Percentiles rank a stretch among this genome's conserved stretches.
Evolutionary conservation across 2,329 filamentous ascomycete genomes (phyloP).

Genomic region (Hirsutella rhossiliensis): DNA sequence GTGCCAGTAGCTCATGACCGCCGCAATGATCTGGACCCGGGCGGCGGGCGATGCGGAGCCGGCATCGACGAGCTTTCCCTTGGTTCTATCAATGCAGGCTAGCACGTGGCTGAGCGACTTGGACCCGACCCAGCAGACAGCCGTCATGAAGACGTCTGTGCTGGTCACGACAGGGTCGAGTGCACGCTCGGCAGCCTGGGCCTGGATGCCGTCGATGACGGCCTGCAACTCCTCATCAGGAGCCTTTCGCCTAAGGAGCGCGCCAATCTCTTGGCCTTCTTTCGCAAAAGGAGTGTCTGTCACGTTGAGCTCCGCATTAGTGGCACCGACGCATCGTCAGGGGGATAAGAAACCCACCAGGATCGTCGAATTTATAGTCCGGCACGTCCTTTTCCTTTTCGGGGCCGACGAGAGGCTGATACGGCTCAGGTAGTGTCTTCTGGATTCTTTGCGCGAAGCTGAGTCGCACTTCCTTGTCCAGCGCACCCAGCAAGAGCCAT

Average conservation of each 20-base stretch:
- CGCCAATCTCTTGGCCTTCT: conserved; percentile 73
- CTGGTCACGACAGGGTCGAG: conserved; percentile 75
- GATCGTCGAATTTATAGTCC: conserved; percentile 78
- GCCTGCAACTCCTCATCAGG: conserved; percentile 77
- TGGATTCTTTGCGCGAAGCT: conserved; percentile 95
- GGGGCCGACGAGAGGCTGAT: conserved; percentile 67
- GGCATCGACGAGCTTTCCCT: conserved; percentile 73
- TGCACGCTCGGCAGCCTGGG: conserved; percentile 57
- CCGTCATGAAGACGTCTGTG: conserved; percentile 87
- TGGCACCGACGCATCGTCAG: neutral
- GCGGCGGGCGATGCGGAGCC: conserved; percentile 64
- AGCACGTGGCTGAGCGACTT: conserved; percentile 95
- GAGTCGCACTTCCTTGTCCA: conserved; percentile 94
- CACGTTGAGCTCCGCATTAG: neutral
- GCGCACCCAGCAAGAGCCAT: conserved; percentile 78
- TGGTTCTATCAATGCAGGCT: conserved; percentile 89
- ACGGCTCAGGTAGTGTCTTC: conserved; percentile 77
- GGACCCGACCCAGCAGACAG: conserved; percentile 84
- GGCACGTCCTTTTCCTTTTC: conserved; percentile 94
- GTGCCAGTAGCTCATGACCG: conserved; percentile 86
- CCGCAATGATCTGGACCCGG: conserved; percentile 76
- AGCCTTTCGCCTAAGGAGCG: conserved; percentile 72
- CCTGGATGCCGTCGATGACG: conserved; percentile 68
- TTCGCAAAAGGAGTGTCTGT: conserved; percentile 67
- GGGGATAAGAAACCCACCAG: conserved; percentile 39